Evolutionary conservation across 2,329 filamentous ascomycete genomes (phyloP).

Genomic region (Hymenoscyphus repandus): DNA sequence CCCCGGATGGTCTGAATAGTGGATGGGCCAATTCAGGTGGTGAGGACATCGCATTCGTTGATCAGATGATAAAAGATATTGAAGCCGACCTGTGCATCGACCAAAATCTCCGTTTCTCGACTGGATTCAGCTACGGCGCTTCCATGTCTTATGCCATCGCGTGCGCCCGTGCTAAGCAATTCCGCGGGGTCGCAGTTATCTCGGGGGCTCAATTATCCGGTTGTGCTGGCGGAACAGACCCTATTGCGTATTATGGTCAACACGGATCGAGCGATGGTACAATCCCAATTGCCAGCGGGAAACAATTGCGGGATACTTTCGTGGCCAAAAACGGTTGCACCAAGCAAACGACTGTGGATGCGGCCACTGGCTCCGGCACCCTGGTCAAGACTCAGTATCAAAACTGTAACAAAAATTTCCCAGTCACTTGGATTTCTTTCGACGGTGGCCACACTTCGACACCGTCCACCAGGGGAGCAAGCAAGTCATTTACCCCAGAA

Average conservation of each 20-base stretch:
- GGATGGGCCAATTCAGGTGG: constrained; percentile 34
- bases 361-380: neutral
- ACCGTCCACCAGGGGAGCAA: constrained; percentile 19
- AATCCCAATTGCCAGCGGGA: constrained; percentile 31
- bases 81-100: constrained; percentile 33
- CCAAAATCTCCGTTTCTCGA: constrained; percentile 30
- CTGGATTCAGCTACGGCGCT: constrained; percentile 34
- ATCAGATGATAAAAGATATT: constrained; percentile 28
- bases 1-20: constrained; percentile 30
- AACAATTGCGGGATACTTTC: constrained; percentile 34
- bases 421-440: constrained; percentile 32
- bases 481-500: constrained; percentile 18
- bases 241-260: constrained; percentile 32
- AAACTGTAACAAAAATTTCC: constrained; percentile 30
- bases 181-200: constrained; percentile 32
- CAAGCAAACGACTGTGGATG: neutral
- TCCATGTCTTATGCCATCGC: constrained; percentile 34
- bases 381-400: constrained; percentile 18
- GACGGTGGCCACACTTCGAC: constrained; percentile 29
- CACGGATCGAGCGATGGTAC: constrained; percentile 34
- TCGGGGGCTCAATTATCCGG: constrained; percentile 28
- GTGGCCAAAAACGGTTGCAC: constrained; percentile 34
- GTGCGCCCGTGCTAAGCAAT: constrained; percentile 30
- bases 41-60: constrained; percentile 33
- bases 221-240: constrained; percentile 28